Evolutionary conservation across 768 basidiomycete species (phyloP), one percentile per base, ranked within the genome.

Genomic region (Lactarius hatsudake): DNA sequence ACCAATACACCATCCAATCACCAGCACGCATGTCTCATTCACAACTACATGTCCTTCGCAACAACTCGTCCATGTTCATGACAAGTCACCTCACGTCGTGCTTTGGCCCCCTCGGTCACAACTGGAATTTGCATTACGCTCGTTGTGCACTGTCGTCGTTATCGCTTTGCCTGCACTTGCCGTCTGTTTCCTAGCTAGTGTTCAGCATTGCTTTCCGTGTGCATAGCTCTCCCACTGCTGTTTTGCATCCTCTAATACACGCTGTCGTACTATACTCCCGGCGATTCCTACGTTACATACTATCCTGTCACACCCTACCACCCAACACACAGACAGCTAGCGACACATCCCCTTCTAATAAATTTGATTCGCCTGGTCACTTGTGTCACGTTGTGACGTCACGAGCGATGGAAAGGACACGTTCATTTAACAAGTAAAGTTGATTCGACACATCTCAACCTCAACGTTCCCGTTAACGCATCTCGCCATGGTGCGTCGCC

Each of bases 271-370:
- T 20, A 59, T 40, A 48, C 42, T 59, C 20, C 48, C 58, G 66
- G 66, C 58, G 66, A 58, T 62, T 28, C 66, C 66, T 58, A 45
- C 36, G 36, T 55, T 43, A 67, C 67, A 68, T 61, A 64, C 67
- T 68, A 68, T 18, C 32, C 30, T 30, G 30, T 30, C 17, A 17
- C 59, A 59, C 53, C 30, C 57, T 59, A 62, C 23, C 48, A 63
- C 38, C 58, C 28, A 26, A 53, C 55, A 53, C 54, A 66, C 48
- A 45, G 61, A 62, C 61, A 56, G 40, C 62, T 63, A 59, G 66
- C 62, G 66, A 63, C 59, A 67, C 66, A 57, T 23, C 28, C 62
- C 53, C 51, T 63, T 84, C 48, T 51, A 63, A 82, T 81, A 60
- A 81, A 81, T 28, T 43, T 60, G 59, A 53, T 56, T 62, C 54